Evolutionary conservation across 805 yeast genomes (phyloP), one percentile per base, ranked within the genome.

Genomic region (Saturnispora galanensis): DNA sequence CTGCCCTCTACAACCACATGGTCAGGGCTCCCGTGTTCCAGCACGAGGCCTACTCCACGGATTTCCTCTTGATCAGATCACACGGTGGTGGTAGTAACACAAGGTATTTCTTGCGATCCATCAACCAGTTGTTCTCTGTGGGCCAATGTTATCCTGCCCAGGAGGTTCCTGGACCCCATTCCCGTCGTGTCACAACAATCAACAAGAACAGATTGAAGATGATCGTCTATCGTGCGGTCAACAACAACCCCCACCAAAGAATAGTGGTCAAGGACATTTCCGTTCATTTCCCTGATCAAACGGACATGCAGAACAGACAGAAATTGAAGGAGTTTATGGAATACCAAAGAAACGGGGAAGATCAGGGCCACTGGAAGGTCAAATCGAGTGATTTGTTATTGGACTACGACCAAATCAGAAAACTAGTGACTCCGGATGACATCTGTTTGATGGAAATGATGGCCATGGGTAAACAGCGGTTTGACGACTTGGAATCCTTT

Each of bases 321-420:
- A 73, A 96, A 50, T 71, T 93, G 46, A 93, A 93, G 62, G 98
- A 93, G 65, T 93, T 93, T 55, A 93, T 93, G 98, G 97, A 89
- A 56, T 93, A 85, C 56, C 97, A 90, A 65, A 72, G 97, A 54
- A 79, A 82, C 33, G 97, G 97, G 10, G 86, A 82, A 7, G 97
- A 89, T 62, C 96, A 88, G 54, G 96, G 97, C 0, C 84, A 69
- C 56, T 93, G 98, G 98, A 90, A 88, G 57, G 70, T 93, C 47
- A 86, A 86, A 56, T 66, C 69, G 3, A 84, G 78, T 38, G 77
- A 74, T 41, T 69, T 73, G 1, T 68, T 89, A 10, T 93, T 95
- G 1, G 74, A 69, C 35, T 88, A 82, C 56, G 93, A 84, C 35
- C 81, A 77, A 38, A 79, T 85, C 2, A 70, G 90, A 48, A 67